Percentiles rank a stretch among this genome's conserved stretches.
phyloP scores from a whole-genome alignment of 352 stramenopile species.

The Pythium volutum region DNA sequence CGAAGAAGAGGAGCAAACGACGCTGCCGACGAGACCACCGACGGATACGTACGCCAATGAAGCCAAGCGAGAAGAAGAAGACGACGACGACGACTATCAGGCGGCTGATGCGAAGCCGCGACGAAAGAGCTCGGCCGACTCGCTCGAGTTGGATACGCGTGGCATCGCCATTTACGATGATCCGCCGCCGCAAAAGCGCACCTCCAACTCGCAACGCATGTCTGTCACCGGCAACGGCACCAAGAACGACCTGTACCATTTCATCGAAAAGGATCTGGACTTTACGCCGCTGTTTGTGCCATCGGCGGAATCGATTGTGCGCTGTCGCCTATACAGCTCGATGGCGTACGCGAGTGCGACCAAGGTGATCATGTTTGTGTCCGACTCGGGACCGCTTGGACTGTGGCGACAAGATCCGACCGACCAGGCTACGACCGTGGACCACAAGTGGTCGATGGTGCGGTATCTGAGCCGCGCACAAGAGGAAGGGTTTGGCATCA shows the following conservation, averaged over 20 bases:
- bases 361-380: slow-evolving; percentile 84
- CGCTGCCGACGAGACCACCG: slow-evolving; percentile 55
- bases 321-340: slow-evolving; percentile 84
- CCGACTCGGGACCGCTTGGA: slow-evolving; percentile 79
- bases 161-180: slow-evolving; percentile 79
- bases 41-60: slow-evolving; percentile 36
- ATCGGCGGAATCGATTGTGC: slow-evolving; percentile 81
- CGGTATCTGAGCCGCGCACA: slow-evolving; percentile 81
- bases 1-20: slow-evolving; percentile 54
- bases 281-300: slow-evolving; percentile 85
- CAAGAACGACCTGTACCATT: slow-evolving; percentile 86
- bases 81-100: slow-evolving; percentile 34
- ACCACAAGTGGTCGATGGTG: slow-evolving; percentile 89
- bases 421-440: slow-evolving; percentile 45
- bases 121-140: slow-evolving; percentile 75
- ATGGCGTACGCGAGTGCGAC: slow-evolving; percentile 88
- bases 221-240: slow-evolving; percentile 45
- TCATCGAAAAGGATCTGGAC: slow-evolving; percentile 82
- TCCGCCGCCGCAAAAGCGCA: slow-evolving; percentile 32
- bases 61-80: slow-evolving; percentile 28
- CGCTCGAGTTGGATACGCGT: slow-evolving; percentile 72
- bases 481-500: slow-evolving; percentile 82
- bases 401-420: slow-evolving; percentile 81
- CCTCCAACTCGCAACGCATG: slow-evolving; percentile 32
- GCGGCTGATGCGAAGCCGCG: slow-evolving; percentile 22